These are phyloP conservation scores for Trichosporon sp. DNA, from an alignment of 1,284 basidiomycete genomes.

Conservation along the genomic window DNA sequence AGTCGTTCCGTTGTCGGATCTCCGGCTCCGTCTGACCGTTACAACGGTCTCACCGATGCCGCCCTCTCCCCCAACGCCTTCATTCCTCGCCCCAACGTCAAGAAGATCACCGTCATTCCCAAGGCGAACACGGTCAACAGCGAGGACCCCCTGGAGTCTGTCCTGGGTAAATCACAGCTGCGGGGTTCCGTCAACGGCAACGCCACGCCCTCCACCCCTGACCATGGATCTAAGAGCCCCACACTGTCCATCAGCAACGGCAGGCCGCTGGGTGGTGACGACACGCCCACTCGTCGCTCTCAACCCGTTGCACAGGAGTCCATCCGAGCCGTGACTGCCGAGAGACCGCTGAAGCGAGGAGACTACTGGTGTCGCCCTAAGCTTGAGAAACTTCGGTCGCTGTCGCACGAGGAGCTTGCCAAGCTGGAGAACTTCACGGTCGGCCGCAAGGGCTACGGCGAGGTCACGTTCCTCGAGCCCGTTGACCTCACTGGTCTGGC, in stretches of 20 bases:
- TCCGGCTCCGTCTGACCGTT: constrained; percentile 37
- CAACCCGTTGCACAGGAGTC: constrained; percentile 37
- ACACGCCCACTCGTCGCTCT: constrained; percentile 18
- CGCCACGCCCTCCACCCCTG: constrained; percentile 41
- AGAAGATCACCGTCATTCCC: constrained; percentile 79
- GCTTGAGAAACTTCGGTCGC: constrained; percentile 62
- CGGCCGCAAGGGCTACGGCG: constrained; percentile 82
- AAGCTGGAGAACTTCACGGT: constrained; percentile 67
- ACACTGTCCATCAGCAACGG: constrained; percentile 51
- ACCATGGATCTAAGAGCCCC: constrained; percentile 40
- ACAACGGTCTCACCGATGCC: constrained; percentile 56
- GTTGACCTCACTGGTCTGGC: constrained; percentile 86
- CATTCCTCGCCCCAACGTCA: constrained; percentile 75
- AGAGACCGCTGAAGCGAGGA: constrained; percentile 61
- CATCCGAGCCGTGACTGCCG: constrained; percentile 25
- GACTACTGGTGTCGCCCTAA: constrained; percentile 85
- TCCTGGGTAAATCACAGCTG: constrained; percentile 44
- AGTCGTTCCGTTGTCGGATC: constrained; percentile 29
- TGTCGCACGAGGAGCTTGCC: constrained; percentile 64
- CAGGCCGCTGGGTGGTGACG: constrained; percentile 17
- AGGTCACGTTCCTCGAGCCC: constrained; percentile 81
- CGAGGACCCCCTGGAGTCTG: constrained; percentile 43
- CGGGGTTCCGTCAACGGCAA: constrained; percentile 45
- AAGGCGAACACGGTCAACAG: constrained; percentile 48
- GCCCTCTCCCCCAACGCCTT: constrained; percentile 55